Percentiles rank a stretch among this genome's conserved stretches.
Conservation (phyloP, 768 basidiomycete genomes). For the Agrocybe chaxingu region DNA sequence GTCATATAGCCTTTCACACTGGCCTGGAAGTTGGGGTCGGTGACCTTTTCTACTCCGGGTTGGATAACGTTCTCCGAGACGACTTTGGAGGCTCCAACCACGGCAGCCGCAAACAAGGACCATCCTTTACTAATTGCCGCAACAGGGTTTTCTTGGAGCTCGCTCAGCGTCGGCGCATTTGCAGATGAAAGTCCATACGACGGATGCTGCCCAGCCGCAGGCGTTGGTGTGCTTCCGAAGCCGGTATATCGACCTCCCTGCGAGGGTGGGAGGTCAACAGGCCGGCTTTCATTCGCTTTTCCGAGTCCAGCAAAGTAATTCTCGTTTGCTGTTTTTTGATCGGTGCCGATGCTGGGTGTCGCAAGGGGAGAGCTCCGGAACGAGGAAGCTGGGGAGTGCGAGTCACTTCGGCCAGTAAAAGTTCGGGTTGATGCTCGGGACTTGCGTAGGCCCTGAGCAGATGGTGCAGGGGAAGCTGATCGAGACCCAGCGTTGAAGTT, state of each 20-base stretch:
- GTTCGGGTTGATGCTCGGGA: conserved; percentile 70
- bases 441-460: conserved; percentile 84
- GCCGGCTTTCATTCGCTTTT: conserved; percentile 72
- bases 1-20: conserved; percentile 70
- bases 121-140: conserved; percentile 90
- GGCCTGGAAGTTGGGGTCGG: conserved; percentile 77
- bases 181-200: conserved; percentile 74
- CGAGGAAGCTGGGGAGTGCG: conserved; percentile 52
- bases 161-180: conserved; percentile 71
- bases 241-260: conserved; percentile 94
- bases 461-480: conserved; percentile 54
- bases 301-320: conserved; percentile 84
- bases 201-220: conserved; percentile 55
- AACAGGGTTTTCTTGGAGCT: conserved; percentile 84
- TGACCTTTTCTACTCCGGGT: conserved; percentile 79
- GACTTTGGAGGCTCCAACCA: conserved; percentile 72
- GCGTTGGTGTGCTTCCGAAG: conserved; percentile 83
- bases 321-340: conserved; percentile 83
- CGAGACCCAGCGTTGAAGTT: conserved; percentile 33
- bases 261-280: conserved; percentile 81
- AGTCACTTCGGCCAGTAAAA: conserved; percentile 47
- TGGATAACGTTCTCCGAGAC: conserved; percentile 89
- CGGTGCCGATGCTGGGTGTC: conserved; percentile 39
- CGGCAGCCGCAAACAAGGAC: conserved; percentile 89
- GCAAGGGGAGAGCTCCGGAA: conserved; percentile 43